Percentiles rank a stretch among this genome's conserved stretches.
These are phyloP conservation scores for Acer saccharum DNA, from an alignment of 345 rosid species.

Conservation along the genomic window DNA sequence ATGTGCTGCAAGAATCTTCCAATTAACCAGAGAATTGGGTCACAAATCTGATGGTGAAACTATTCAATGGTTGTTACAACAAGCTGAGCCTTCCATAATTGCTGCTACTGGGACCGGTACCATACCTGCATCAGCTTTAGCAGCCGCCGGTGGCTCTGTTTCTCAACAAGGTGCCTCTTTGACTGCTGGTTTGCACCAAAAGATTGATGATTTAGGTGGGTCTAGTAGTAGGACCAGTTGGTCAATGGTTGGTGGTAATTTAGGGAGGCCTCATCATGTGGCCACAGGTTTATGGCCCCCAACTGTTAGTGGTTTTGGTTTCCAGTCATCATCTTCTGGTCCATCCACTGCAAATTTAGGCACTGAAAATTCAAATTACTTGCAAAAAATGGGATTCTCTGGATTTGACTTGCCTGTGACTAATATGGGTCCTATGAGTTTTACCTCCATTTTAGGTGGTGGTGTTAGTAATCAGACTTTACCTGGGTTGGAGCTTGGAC, in stretches of 20 bases:
- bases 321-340: slow-evolving; percentile 49
- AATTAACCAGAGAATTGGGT: slow-evolving; percentile 94
- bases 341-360: slow-evolving; percentile 53
- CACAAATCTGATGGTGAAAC: slow-evolving; percentile 98
- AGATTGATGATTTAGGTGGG: slow-evolving; percentile 64
- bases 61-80: slow-evolving; percentile 93
- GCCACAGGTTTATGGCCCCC: slow-evolving; percentile 77
- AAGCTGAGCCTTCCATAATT: slow-evolving; percentile 90
- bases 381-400: slow-evolving; percentile 69
- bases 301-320: slow-evolving; percentile 62
- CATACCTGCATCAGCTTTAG: slow-evolving; percentile 92
- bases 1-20: slow-evolving; percentile 96
- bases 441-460: slow-evolving; percentile 69
- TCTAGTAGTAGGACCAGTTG: slow-evolving; percentile 65
- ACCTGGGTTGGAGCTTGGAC: slow-evolving; percentile 93
- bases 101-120: slow-evolving; percentile 95
- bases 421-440: slow-evolving; percentile 72
- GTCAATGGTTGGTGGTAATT: slow-evolving; percentile 63
- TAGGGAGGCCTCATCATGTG: slow-evolving; percentile 65
- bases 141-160: slow-evolving; percentile 58
- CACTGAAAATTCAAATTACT: slow-evolving; percentile 51
- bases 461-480: slow-evolving; percentile 47
- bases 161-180: slow-evolving; percentile 66
- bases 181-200: slow-evolving; percentile 73
- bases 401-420: slow-evolving; percentile 74